Percentiles rank a stretch among this genome's conserved stretches.
phyloP scores from a whole-genome alignment of 2,329 filamentous ascomycete species.

The Stylonectria norvegica region DNA sequence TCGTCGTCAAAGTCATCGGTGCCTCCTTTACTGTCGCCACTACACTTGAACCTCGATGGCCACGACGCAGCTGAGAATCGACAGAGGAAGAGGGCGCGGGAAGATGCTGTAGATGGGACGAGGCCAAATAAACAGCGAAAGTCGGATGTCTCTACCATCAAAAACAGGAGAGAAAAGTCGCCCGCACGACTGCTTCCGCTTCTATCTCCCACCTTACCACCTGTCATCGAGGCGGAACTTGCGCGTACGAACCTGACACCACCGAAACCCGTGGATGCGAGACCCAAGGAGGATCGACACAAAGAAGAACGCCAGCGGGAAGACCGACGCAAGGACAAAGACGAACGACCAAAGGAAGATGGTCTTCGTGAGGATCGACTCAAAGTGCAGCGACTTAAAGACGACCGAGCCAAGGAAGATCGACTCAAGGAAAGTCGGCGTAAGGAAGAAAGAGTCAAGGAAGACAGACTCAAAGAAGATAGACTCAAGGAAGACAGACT shows the following conservation, averaged over 20 bases:
- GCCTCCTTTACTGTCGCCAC: slow-evolving; percentile 52
- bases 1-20: slow-evolving; percentile 38
- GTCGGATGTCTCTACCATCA: slow-evolving; percentile 25
- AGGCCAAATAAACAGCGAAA: slow-evolving; percentile 30
- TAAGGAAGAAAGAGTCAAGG: slow-evolving; percentile 10
- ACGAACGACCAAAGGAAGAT: too few relatives aligned
- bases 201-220: slow-evolving; percentile 55
- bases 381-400: too few relatives aligned
- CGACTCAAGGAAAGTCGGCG: too few relatives aligned
- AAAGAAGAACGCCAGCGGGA: slow-evolving; percentile 20
- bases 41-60: slow-evolving; percentile 45
- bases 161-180: slow-evolving; percentile 38
- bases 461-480: slow-evolving; percentile 19
- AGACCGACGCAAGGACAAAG: slow-evolving; percentile 10
- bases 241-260: slow-evolving; percentile 31
- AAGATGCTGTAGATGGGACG: slow-evolving; percentile 27
- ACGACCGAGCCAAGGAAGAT: too few relatives aligned
- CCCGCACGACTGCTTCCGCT: slow-evolving; percentile 44
- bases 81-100: slow-evolving; percentile 33
- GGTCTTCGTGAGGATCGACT: too few relatives aligned
- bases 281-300: slow-evolving; percentile 16
- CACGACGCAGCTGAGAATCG: slow-evolving; percentile 32
- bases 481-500: slow-evolving; percentile 17
- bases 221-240: slow-evolving; percentile 44
- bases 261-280: slow-evolving; percentile 17